Evolutionary conservation across 176 grass and related monocot species (phyloP), one percentile per base, ranked within the genome.

Genomic region (Guadua angustifolia): DNA sequence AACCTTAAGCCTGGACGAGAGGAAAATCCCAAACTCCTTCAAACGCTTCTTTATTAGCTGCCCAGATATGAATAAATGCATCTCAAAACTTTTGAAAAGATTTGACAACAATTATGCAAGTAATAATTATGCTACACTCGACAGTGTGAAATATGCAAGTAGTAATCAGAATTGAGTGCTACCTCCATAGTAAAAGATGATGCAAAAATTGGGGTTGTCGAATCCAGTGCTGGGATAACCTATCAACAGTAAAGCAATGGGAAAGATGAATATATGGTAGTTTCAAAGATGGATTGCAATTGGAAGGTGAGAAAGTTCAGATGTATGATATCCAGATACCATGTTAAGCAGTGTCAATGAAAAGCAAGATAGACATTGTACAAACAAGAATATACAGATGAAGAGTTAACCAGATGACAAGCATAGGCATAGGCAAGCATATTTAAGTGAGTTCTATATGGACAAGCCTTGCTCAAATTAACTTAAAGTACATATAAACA

Each of bases 141-240:
- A 65, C 21, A 79, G 52, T 66, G 53, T 25, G 77, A 78, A 83
- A 79, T 15, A 73, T 63, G 17, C 53, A 33, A 39, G 50, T 40
- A 77, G 40, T 42, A 59, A 74, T 74, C 5, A 55, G 79, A 86
- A 66, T 57, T 21, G 8, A 74, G 17, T 46, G 33, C 68, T 91
- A 99, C 96, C 93, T 99, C 93, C 89, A 94, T 92, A 55, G 96
- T 99, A 68, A 99, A 99, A 76, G 96, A 99, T 76, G 96, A 94
- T 87, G 96, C 86, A 79, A 81, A 99, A 59, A 99, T 99, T 10
- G 96, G 96, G 68, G 96, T 95, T 73, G 79, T 89, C 39, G 96
- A 83, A 89, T 99, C 93, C 74, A 95, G 47, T 89, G 96, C 96
- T 69, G 96, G 93, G 68, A 99, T 99, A 79, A 99, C 96, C 96